phyloP scores from a whole-genome alignment of 1,284 basidiomycete genomes.

The Violaceomyces palustris region DNA sequence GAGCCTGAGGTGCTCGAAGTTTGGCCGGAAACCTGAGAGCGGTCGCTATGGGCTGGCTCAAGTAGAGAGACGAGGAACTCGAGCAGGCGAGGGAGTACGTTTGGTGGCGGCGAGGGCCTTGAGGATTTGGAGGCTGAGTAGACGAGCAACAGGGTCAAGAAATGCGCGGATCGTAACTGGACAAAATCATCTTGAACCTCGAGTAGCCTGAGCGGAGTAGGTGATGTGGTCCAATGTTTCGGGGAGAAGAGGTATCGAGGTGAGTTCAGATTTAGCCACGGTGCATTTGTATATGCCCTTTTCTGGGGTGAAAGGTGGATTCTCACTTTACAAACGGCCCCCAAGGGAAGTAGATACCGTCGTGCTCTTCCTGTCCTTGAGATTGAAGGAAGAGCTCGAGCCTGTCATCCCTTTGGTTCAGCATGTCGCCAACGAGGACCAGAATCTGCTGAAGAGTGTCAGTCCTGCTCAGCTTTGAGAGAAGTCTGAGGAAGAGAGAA shows the following conservation, averaged over 20 bases:
- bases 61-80: slow-evolving; percentile 26
- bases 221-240: too few relatives aligned
- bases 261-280: too few relatives aligned
- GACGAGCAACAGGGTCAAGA: slow-evolving; percentile 73
- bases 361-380: slow-evolving; percentile 24
- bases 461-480: slow-evolving; percentile 85
- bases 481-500: slow-evolving; percentile 78
- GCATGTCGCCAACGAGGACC: slow-evolving; percentile 83
- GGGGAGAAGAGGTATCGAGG: too few relatives aligned
- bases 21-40: neutral
- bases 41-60: slow-evolving; percentile 6
- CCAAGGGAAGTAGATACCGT: slow-evolving; percentile 71
- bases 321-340: slow-evolving; percentile 70
- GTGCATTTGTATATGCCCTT: too few relatives aligned
- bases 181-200: slow-evolving; percentile 88
- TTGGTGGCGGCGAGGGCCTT: slow-evolving; percentile 14
- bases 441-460: slow-evolving; percentile 93
- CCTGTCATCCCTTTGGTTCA: slow-evolving; percentile 60
- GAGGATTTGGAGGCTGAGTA: slow-evolving; percentile 21
- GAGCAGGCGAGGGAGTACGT: slow-evolving; percentile 21
- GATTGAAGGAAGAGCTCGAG: slow-evolving; percentile 48
- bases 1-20: slow-evolving; percentile 9
- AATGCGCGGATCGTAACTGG: slow-evolving; percentile 80
- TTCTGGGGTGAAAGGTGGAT: too few relatives aligned
- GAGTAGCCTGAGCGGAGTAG: slow-evolving; percentile 60